Evolutionary conservation across 192 early-diverging fungal species (phyloP), one percentile per base, ranked within the genome.

Genomic region (Borealophlyctis nickersoniae): DNA sequence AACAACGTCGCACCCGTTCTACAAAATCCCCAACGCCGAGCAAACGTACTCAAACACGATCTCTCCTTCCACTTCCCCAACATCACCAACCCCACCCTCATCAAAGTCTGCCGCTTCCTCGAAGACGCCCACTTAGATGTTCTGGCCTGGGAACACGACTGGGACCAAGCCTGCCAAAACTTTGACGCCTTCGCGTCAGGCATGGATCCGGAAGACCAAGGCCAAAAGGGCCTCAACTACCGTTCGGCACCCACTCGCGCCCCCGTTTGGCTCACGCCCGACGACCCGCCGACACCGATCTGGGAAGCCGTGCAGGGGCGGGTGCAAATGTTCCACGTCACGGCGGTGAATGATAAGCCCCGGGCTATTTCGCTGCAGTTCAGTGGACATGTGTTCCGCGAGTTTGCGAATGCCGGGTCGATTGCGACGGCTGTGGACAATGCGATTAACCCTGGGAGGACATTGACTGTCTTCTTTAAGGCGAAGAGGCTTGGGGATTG

Each of bases 341-440:
- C 34, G 4, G 56, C 56, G 7, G 5, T 32, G 24, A 58, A 58
- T 24, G 56, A 58, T 32, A 58, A 58, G 23, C 56, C 56, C 26
- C 29, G 56, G 7, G 56, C 24, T 13, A 58, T 58, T 32, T 35
- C 24, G 24, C 9, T 58, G 24, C 56, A 58, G 9, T 23, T 58
- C 14, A 23, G 34, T 24, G 56, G 56, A 32, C 56, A 58, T 58
- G 30, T 32, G 56, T 58, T 58, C 28, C 28, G n/a, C 4, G 56
- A 58, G 23, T n/a, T 58, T 14, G 56, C 26, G 35, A 58, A 58
- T 33, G 56, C 56, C 26, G 56, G 56, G n/a, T 13, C 56, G 56
- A 36, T 33, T 58, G 56, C 56, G 56, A 58, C 56, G n/a, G 56
- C n/a, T 5, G 56, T 58, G 31, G 56, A 58, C 30, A 58, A 58